Evolutionary conservation across 768 basidiomycete species (phyloP).

Genomic region (Lepiota brunneoincarnata): DNA sequence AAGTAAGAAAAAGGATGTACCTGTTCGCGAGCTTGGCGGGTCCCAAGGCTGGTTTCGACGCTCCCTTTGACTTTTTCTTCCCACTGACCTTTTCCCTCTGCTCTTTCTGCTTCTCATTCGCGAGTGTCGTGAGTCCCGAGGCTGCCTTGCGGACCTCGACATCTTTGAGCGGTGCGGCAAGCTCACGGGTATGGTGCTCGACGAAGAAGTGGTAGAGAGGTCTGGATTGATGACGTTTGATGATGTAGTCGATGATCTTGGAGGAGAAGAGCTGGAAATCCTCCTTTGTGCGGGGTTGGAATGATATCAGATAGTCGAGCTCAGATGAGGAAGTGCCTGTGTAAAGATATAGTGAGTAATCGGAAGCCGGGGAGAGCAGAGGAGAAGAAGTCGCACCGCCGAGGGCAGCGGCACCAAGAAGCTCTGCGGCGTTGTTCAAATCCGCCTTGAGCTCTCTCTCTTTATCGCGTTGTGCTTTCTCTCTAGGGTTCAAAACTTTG

Average conservation of each 20-base stretch:
- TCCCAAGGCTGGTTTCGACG: slow-evolving; percentile 74
- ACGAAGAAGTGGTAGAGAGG: slow-evolving; percentile 83
- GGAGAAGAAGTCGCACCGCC: slow-evolving; percentile 44
- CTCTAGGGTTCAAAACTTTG: slow-evolving; percentile 74
- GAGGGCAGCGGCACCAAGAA: slow-evolving; percentile 70
- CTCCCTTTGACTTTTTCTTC: slow-evolving; percentile 82
- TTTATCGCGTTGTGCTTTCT: slow-evolving; percentile 72
- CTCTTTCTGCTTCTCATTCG: slow-evolving; percentile 95
- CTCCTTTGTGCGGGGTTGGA: slow-evolving; percentile 84
- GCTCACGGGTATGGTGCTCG: slow-evolving; percentile 76
- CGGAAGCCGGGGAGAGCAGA: background rate
- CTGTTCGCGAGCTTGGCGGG: slow-evolving; percentile 63
- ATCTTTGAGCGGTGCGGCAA: slow-evolving; percentile 79
- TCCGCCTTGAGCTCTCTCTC: slow-evolving; percentile 86
- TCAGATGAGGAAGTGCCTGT: slow-evolving; percentile 68
- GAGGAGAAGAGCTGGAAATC: slow-evolving; percentile 79
- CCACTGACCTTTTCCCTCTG: slow-evolving; percentile 81
- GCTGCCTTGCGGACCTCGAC: slow-evolving; percentile 91
- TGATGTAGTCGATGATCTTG: slow-evolving; percentile 68
- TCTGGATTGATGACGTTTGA: slow-evolving; percentile 78
- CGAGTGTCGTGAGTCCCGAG: slow-evolving; percentile 77
- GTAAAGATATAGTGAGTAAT: background rate
- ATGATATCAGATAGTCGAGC: slow-evolving; percentile 69
- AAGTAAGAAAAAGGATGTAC: slow-evolving; percentile 33
- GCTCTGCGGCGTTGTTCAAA: slow-evolving; percentile 76